phyloP scores from a whole-genome alignment of 1,139 yeast species.

The Kazachstania sp. region DNA sequence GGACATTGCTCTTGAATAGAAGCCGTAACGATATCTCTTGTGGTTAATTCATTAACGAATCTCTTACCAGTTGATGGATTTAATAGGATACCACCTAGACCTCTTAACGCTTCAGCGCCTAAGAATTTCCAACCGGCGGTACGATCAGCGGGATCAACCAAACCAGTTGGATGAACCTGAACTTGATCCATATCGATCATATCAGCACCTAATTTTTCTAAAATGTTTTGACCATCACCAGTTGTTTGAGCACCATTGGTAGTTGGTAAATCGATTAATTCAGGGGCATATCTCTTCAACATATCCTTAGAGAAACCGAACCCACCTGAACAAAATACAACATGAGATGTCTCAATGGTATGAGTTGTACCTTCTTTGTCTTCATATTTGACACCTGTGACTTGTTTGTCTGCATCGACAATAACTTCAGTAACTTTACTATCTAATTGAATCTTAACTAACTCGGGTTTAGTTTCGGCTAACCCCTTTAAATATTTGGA shows the following conservation, averaged over 20 bases:
- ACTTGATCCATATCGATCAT: constrained; percentile 68
- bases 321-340: constrained; percentile 76
- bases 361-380: constrained; percentile 28
- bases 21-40: constrained; percentile 61
- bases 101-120: constrained; percentile 73
- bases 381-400: constrained; percentile 44
- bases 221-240: constrained; percentile 65
- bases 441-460: constrained; percentile 46
- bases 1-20: constrained; percentile 32
- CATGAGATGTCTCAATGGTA: constrained; percentile 33
- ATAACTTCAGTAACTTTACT: constrained; percentile 50
- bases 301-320: constrained; percentile 37
- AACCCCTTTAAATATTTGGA: constrained; percentile 46
- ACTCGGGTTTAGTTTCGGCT: constrained; percentile 42
- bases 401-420: constrained; percentile 29
- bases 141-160: constrained; percentile 55
- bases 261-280: constrained; percentile 53
- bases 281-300: constrained; percentile 60
- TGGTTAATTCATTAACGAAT: constrained; percentile 63
- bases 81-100: constrained; percentile 65
- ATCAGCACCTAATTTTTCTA: constrained; percentile 49
- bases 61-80: constrained; percentile 51
- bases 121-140: constrained; percentile 50
- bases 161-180: constrained; percentile 79
- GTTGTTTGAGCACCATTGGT: constrained; percentile 70